phyloP scores from a whole-genome alignment of 148 eudicot genomes.

The Chenopodium berlandieri region DNA sequence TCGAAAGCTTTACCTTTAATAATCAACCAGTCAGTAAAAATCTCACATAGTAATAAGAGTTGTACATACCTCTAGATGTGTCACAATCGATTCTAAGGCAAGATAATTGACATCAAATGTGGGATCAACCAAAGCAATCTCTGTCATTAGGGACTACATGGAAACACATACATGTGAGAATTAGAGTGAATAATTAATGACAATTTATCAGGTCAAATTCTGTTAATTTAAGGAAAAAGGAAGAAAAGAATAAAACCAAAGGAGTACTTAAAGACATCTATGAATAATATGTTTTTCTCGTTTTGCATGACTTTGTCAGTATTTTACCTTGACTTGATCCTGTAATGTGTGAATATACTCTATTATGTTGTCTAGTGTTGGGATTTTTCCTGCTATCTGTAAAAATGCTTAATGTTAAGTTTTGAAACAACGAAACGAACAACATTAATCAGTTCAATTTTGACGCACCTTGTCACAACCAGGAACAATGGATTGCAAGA shows the following conservation, averaged over 20 bases:
- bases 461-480: constrained; percentile 8
- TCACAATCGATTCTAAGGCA: not conserved
- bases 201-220: too few species aligned
- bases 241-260: not conserved
- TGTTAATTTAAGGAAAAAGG: too few species aligned
- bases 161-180: not conserved
- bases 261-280: not conserved
- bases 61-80: not conserved
- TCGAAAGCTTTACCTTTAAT: not conserved
- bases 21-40: not conserved
- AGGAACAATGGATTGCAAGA: constrained; percentile 11
- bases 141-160: not conserved
- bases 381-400: constrained; percentile 1
- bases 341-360: constrained; percentile 7
- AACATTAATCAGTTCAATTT: not conserved
- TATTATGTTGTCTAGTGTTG: constrained; percentile 6
- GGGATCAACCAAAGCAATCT: not conserved
- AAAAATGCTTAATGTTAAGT: not conserved
- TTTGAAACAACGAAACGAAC: not conserved
- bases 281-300: not conserved
- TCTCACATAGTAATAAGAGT: too few species aligned
- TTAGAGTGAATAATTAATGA: too few species aligned
- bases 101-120: not conserved
- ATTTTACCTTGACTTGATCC: constrained; percentile 3
- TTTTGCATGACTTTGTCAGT: not conserved